Evolutionary conservation across 1,284 basidiomycete genomes (phyloP).

Genomic region (Trametes polyzona): DNA sequence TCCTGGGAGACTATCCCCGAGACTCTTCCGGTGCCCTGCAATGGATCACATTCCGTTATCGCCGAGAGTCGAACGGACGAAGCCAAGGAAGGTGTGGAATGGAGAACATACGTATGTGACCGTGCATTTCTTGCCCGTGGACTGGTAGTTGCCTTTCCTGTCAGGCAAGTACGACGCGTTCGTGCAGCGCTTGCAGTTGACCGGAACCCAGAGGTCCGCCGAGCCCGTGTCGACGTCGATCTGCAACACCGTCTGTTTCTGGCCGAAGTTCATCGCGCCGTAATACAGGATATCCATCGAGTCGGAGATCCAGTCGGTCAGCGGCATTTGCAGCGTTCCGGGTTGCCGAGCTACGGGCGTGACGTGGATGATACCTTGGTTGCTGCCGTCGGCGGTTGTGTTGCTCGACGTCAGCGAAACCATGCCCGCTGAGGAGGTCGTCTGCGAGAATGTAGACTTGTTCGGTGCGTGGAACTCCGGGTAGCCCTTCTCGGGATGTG

Average conservation of each 20-base stretch:
- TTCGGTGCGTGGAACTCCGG: constrained; percentile 32
- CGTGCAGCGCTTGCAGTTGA: constrained; percentile 44
- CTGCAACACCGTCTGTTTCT: constrained; percentile 46
- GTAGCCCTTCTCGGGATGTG: constrained; percentile 31
- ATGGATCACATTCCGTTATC: constrained; percentile 6
- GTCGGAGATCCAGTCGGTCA: constrained; percentile 44
- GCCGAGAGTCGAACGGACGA: neutral
- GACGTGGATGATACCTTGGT: constrained; percentile 18
- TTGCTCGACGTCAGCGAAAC: constrained; percentile 2
- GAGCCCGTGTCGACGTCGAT: constrained; percentile 66
- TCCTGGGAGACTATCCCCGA: constrained; percentile 52
- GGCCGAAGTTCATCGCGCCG: constrained; percentile 51
- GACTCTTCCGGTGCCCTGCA: constrained; percentile 54
- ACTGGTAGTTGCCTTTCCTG: constrained; percentile 39
- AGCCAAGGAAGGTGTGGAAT: constrained; percentile 13
- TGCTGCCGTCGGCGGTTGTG: constrained; percentile 8
- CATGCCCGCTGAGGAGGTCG: neutral
- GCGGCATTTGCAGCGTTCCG: constrained; percentile 33
- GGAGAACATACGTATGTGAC: constrained; percentile 59
- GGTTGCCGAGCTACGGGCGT: constrained; percentile 16
- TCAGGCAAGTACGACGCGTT: constrained; percentile 41
- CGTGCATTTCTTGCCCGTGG: constrained; percentile 43
- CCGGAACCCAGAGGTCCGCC: constrained; percentile 59
- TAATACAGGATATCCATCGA: constrained; percentile 55
- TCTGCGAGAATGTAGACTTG: neutral